Conservation (phyloP, 2,329 filamentous ascomycete species). For the Myotisia sp. region DNA sequence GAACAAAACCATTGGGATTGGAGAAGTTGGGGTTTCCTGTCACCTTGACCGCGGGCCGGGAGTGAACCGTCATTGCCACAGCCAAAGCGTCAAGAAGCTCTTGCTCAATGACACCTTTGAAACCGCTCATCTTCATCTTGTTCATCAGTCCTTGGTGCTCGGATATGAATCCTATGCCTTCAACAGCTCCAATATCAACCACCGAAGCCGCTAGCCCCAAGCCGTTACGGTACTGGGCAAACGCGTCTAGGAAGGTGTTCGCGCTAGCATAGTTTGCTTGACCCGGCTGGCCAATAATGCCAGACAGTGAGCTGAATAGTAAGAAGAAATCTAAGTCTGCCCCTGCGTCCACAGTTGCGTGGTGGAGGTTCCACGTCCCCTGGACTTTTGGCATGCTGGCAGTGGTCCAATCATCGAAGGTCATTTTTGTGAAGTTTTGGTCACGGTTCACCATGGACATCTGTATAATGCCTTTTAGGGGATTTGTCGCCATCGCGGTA, state of each 20-base stretch:
- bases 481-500: background rate
- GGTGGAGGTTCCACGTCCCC: constrained; percentile 17
- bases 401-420: constrained; percentile 1
- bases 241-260: constrained; percentile 9
- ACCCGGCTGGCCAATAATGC: constrained; percentile 1
- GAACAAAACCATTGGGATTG: background rate
- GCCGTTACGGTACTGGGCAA: constrained; percentile 11
- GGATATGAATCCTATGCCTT: constrained; percentile 2
- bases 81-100: constrained; percentile 10
- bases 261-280: constrained; percentile 9
- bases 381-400: constrained; percentile 19
- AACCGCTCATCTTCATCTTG: background rate
- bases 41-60: background rate
- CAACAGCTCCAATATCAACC: constrained; percentile 4
- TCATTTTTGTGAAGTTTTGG: constrained; percentile 1
- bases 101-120: constrained; percentile 7
- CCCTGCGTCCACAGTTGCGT: background rate
- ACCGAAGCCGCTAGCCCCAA: constrained; percentile 1
- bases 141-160: constrained; percentile 2
- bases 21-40: background rate
- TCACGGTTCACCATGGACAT: constrained; percentile 10
- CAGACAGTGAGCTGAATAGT: constrained; percentile 7
- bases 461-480: constrained; percentile 8
- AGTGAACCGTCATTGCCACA: constrained; percentile 1
- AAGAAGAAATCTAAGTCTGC: constrained; percentile 15